phyloP scores from a whole-genome alignment of 2,329 filamentous ascomycete genomes.

The Colletotrichum sp. region DNA sequence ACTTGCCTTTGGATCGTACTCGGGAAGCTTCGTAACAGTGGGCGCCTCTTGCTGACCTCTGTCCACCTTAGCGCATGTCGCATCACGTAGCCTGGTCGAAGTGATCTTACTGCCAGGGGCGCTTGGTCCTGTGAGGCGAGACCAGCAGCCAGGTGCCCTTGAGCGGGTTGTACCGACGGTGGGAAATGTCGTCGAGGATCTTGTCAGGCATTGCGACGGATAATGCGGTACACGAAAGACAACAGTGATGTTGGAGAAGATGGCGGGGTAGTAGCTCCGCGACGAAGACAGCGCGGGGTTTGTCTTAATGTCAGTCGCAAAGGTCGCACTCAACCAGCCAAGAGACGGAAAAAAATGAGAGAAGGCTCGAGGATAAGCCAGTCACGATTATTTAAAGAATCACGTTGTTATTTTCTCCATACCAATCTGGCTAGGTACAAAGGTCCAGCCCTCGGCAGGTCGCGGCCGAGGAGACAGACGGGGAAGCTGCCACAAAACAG shows the following conservation, averaged over 20 bases:
- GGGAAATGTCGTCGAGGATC: constrained; percentile 93
- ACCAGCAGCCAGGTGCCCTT: constrained; percentile 92
- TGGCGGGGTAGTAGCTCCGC: constrained; percentile 10
- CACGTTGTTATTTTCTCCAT: neutral
- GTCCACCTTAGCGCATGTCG: neutral
- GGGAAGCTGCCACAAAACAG: constrained; percentile 17
- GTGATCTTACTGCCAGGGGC: constrained; percentile 89
- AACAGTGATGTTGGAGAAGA: neutral
- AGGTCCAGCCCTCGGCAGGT: constrained; percentile 1
- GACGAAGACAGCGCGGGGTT: neutral
- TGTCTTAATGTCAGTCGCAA: neutral
- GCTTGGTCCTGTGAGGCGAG: constrained; percentile 93
- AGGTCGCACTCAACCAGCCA: neutral
- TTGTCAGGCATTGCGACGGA: constrained; percentile 67
- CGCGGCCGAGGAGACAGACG: constrained; percentile 7
- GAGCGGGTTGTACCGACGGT: constrained; percentile 91
- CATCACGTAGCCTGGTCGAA: neutral
- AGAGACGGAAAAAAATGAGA: neutral
- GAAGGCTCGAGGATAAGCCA: neutral
- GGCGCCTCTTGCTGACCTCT: constrained; percentile 81
- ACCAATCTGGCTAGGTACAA: neutral
- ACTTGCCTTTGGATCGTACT: constrained; percentile 76
- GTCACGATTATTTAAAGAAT: constrained; percentile 4
- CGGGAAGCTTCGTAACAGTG: constrained; percentile 71
- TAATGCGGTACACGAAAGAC: neutral